Base-by-base conservation (phyloP, 345 rosid genomes). In the Carallia pectinifolia region DNA sequence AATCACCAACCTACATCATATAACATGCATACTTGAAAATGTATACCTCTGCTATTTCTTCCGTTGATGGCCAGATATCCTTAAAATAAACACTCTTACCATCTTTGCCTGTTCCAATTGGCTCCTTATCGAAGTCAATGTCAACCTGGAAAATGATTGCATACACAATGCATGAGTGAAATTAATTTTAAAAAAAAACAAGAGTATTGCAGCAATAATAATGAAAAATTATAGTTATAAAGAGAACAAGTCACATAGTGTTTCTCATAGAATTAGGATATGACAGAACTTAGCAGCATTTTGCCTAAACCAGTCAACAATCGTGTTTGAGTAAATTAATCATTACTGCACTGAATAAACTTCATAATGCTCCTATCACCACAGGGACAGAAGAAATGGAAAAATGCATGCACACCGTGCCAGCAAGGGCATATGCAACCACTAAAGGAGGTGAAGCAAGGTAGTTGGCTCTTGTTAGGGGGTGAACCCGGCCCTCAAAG, bases 391-490 rank as follows among this genome's bases (percentile, higher is more conserved):
- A 7, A 55, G 4, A 27, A 37, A 33, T 30, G 19, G 19, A 30
- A 72, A 58, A 58, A 12, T 9, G 56, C 17, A 47, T 23, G 3
- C 76, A 44, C 81, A 95, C 99, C 77, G 98, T 95, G 84, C 99
- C 98, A 80, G 98, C 97, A 70, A 95, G 91, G 58, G 99, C 98
- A 86, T 95, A 95, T 65, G 91, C 99, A 66, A 95, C 97, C 61
- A 95, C 98, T 62, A 95, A 77, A 23, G 98, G 99, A 61, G 99
- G 98, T 7, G 99, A 95, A 80, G 99, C 99, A 69, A 95, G 99
- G 77, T 92, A 95, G 83, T 95, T 95, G 15, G 99, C 99, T 85
- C 99, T 87, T 63, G 99, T 95, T 81, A 95, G 75, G 15, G 97
- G 81, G 77, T 95, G 99, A 71, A 95, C 96, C 74, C 98, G 97